Conservation (phyloP, 2,329 filamentous ascomycete species). For the Aureobasidium namibiae region DNA sequence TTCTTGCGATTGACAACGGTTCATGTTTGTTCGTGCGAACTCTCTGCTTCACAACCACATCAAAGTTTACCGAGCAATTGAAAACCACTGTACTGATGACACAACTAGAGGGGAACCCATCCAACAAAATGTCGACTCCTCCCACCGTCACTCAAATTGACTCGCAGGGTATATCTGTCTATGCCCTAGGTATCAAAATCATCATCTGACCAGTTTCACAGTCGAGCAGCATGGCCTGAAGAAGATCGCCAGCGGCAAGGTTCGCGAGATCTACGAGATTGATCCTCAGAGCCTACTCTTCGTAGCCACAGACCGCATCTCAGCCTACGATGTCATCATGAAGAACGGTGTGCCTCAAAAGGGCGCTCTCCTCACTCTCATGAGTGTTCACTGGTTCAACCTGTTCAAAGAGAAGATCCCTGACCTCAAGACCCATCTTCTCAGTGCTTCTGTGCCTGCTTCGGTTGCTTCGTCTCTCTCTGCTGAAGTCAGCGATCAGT, state of each 20-base stretch:
- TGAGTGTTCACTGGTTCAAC: conserved; percentile 62
- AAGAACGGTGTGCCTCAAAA: conserved; percentile 65
- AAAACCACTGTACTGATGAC: neutral
- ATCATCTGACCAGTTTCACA: conserved; percentile 17
- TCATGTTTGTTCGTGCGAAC: neutral
- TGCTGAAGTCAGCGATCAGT: conserved; percentile 17
- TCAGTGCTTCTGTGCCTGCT: conserved; percentile 51
- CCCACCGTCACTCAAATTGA: conserved; percentile 12
- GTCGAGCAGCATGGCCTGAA: conserved; percentile 27
- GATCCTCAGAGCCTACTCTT: conserved; percentile 67
- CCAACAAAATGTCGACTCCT: neutral
- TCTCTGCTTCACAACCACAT: neutral
- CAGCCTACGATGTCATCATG: conserved; percentile 89
- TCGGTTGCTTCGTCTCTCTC: conserved; percentile 47
- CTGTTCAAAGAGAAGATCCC: conserved; percentile 51
- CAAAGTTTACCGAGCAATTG: neutral
- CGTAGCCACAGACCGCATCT: conserved; percentile 82
- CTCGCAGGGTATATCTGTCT: neutral
- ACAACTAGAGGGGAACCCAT: neutral
- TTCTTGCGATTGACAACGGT: neutral
- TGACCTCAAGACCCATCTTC: conserved; percentile 53
- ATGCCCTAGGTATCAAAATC: neutral
- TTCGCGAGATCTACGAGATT: conserved; percentile 71
- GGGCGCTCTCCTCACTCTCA: conserved; percentile 57
- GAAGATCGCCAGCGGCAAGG: conserved; percentile 58